Evolutionary conservation across 805 yeast species (phyloP).

Genomic region (Kazachstania psychrophila): DNA sequence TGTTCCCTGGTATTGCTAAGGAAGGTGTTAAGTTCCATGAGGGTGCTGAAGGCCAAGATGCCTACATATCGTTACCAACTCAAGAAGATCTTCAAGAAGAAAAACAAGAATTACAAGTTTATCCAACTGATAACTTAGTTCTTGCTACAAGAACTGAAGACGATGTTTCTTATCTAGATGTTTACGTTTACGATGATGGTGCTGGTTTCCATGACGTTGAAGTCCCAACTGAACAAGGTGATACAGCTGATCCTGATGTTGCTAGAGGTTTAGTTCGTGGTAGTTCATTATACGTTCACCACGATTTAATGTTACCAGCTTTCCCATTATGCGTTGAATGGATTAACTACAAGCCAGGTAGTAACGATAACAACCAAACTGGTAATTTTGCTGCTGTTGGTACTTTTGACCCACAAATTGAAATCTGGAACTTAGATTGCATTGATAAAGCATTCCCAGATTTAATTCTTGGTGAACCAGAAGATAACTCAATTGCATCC

Average conservation of each 20-base stretch:
- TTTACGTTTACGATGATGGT: slow-evolving; percentile 89
- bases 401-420: slow-evolving; percentile 95
- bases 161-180: slow-evolving; percentile 84
- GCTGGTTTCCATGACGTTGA: slow-evolving; percentile 70
- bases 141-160: slow-evolving; percentile 94
- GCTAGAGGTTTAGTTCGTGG: slow-evolving; percentile 67
- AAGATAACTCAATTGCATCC: slow-evolving; percentile 31
- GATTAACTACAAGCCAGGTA: slow-evolving; percentile 67
- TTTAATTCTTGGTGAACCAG: slow-evolving; percentile 75
- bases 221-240: slow-evolving; percentile 55
- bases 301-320: slow-evolving; percentile 92
- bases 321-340: slow-evolving; percentile 96
- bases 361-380: slow-evolving; percentile 38
- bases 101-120: slow-evolving; percentile 72
- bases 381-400: slow-evolving; percentile 96
- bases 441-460: slow-evolving; percentile 94
- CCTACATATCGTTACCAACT: slow-evolving; percentile 39
- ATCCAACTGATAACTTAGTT: slow-evolving; percentile 82
- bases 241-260: slow-evolving; percentile 60
- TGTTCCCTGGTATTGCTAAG: slow-evolving; percentile 64
- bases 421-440: slow-evolving; percentile 90
- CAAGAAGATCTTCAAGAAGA: slow-evolving; percentile 61
- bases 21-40: slow-evolving; percentile 50
- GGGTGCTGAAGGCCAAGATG: slow-evolving; percentile 34
- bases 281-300: slow-evolving; percentile 80